Percentiles rank a stretch among this genome's conserved stretches.
phyloP scores from a whole-genome alignment of 345 rosid genomes.

The Acer saccharum region DNA sequence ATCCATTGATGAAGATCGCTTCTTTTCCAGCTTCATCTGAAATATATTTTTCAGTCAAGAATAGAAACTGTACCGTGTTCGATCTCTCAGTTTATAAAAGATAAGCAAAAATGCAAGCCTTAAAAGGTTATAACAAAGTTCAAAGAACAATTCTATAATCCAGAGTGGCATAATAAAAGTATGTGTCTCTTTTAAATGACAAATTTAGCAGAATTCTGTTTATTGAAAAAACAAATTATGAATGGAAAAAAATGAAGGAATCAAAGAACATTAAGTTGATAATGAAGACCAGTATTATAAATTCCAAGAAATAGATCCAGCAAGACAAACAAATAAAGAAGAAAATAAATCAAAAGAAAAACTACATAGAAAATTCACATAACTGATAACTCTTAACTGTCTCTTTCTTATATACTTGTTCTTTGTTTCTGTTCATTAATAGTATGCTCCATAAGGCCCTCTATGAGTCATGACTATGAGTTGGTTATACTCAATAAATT shows the following conservation, averaged over 20 bases:
- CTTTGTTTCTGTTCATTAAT: neutral
- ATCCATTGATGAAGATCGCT: slow-evolving; percentile 88
- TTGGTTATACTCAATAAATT: neutral
- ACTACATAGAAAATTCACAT: neutral
- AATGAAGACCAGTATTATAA: neutral
- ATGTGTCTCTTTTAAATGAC: neutral
- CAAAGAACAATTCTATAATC: neutral
- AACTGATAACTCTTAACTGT: neutral
- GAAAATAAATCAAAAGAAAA: neutral
- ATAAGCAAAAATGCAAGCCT: neutral
- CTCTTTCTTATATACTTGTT: neutral
- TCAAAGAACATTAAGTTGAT: neutral
- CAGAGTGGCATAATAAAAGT: neutral
- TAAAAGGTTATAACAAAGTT: no score
- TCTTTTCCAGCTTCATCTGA: slow-evolving; percentile 98
- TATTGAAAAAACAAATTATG: neutral
- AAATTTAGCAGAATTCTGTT: neutral
- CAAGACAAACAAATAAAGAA: neutral
- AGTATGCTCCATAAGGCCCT: no score
- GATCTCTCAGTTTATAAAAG: no score
- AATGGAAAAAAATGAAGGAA: neutral
- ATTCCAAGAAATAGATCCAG: neutral
- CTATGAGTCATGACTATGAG: neutral
- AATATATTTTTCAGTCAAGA: slow-evolving; percentile 21
- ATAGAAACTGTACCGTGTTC: no score